Percentiles rank a stretch among this genome's conserved stretches.
Evolutionary conservation across 192 early-diverging fungal genomes (phyloP).

Genomic region (Coemansia interrupta): DNA sequence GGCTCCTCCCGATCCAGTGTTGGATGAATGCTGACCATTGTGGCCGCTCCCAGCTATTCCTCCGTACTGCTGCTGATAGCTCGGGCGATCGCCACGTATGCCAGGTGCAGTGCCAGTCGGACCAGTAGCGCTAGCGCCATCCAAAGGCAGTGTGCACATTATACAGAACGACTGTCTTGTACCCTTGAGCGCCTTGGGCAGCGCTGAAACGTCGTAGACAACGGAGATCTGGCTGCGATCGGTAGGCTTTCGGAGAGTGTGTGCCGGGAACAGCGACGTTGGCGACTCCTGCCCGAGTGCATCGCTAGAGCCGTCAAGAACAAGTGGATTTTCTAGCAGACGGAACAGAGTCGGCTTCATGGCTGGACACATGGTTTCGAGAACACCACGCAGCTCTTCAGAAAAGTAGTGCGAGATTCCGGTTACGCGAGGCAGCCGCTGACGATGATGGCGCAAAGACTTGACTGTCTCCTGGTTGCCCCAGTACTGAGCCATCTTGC

Average conservation of each 20-base stretch:
- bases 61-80: not conserved
- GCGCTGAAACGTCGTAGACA: constrained; percentile 40
- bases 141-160: constrained; percentile 45
- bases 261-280: constrained; percentile 44
- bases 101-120: not conserved
- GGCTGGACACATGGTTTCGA: constrained; percentile 40
- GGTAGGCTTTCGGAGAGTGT: constrained; percentile 17
- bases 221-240: constrained; percentile 14
- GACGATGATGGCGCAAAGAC: constrained; percentile 40
- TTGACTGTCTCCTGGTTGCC: constrained; percentile 35
- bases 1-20: not conserved
- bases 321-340: constrained; percentile 46
- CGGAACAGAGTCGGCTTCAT: constrained; percentile 47
- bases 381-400: constrained; percentile 48
- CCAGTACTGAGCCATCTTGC: constrained; percentile 54
- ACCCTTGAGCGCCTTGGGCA: constrained; percentile 45
- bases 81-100: constrained; percentile 1
- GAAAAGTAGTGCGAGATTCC: constrained; percentile 51
- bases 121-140: constrained; percentile 3
- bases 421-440: constrained; percentile 44
- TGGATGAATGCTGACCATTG: not conserved
- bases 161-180: constrained; percentile 54
- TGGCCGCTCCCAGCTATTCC: constrained; percentile 1
- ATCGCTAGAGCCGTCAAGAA: constrained; percentile 22
- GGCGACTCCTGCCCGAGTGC: constrained; percentile 15